Evolutionary conservation across 495 filamentous ascomycete species (phyloP).

Genomic region (Durotheca rogersii): DNA sequence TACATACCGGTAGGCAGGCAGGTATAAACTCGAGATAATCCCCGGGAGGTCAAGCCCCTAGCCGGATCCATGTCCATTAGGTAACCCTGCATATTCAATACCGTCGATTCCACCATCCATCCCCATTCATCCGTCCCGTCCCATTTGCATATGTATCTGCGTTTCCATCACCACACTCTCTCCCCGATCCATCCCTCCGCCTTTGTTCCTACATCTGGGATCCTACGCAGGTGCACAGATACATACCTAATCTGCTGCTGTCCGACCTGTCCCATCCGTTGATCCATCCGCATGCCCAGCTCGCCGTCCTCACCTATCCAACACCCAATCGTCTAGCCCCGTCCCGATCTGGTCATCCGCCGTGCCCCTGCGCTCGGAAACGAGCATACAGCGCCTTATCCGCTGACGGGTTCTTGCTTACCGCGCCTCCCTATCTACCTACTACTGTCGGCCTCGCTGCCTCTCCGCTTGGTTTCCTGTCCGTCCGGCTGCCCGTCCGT

Average conservation of each 20-base stretch:
- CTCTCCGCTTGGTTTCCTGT: conserved; percentile 2
- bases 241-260: not conserved
- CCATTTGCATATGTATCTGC: too few species aligned
- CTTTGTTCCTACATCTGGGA: too few species aligned
- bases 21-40: too few species aligned
- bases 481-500: not conserved
- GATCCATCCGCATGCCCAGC: conserved; percentile 16
- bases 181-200: too few species aligned
- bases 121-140: too few species aligned
- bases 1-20: too few species aligned
- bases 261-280: conserved; percentile 3
- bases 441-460: not conserved
- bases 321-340: conserved; percentile 24
- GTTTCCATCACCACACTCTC: too few species aligned
- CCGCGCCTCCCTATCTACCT: conserved; percentile 21
- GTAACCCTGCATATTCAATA: too few species aligned
- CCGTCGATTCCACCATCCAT: too few species aligned
- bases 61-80: too few species aligned
- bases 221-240: conserved; percentile 18
- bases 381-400: not conserved
- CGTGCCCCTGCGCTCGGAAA: not conserved
- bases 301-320: conserved; percentile 9
- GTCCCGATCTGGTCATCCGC: conserved; percentile 17
- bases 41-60: too few species aligned
- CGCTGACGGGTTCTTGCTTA: conserved; percentile 7